A percentile compares a stretch with the other conserved stretches of the same genome.
phyloP scores from a whole-genome alignment of 148 eudicot species.

The Spergularia bocconei region DNA sequence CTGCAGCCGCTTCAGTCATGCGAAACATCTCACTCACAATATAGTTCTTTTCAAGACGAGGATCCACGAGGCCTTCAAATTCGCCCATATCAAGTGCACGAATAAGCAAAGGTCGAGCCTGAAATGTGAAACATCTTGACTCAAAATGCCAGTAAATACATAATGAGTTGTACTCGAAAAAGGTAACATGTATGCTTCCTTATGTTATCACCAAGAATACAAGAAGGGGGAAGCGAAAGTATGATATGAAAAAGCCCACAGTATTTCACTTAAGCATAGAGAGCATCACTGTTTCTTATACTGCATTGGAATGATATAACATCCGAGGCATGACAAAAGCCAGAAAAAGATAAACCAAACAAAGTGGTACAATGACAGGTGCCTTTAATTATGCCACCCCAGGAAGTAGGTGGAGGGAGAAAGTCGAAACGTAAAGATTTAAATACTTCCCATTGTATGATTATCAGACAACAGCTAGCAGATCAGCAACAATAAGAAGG shows the following conservation, averaged over 20 bases:
- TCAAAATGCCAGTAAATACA: not conserved
- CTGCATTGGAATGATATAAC: not conserved
- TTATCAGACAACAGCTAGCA: not conserved
- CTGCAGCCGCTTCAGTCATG: slow-evolving; percentile 85
- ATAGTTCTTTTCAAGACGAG: slow-evolving; percentile 60
- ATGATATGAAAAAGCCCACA: not conserved
- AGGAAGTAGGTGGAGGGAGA: not conserved
- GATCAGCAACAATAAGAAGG: not conserved
- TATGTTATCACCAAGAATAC: not conserved
- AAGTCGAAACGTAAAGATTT: too few species aligned
- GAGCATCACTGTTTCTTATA: not conserved
- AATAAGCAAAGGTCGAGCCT: slow-evolving; percentile 93
- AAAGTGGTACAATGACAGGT: not conserved
- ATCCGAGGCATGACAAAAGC: not conserved
- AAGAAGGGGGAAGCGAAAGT: not conserved
- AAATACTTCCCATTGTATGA: not conserved
- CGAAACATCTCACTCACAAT: slow-evolving; percentile 53
- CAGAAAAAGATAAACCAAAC: not conserved
- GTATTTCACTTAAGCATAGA: not conserved
- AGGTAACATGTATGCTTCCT: not conserved
- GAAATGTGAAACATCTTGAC: slow-evolving; percentile 21
- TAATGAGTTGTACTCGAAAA: not conserved
- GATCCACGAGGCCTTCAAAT: slow-evolving; percentile 58
- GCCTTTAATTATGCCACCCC: not conserved
- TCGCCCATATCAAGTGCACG: slow-evolving; percentile 60